Conservation (phyloP, 352 stramenopile genomes). For the Phytopythium delawarense region DNA sequence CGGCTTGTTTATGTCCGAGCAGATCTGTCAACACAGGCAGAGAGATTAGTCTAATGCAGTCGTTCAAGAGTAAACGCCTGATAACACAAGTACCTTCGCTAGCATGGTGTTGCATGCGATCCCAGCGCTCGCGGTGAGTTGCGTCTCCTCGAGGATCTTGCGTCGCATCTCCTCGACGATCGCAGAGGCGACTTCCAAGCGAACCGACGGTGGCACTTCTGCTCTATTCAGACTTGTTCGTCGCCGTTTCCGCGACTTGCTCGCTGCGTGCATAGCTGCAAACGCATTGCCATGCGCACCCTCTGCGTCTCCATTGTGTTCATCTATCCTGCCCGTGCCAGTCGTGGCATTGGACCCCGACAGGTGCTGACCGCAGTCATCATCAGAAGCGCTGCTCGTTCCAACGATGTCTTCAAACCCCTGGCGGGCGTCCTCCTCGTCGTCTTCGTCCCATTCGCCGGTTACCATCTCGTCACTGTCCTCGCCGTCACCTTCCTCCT, state of each 20-base stretch:
- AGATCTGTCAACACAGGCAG: slow-evolving; percentile 57
- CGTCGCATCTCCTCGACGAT: slow-evolving; percentile 84
- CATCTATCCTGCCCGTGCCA: not conserved
- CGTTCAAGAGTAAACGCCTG: not conserved
- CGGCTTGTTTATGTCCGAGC: slow-evolving; percentile 95
- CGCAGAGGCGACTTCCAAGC: slow-evolving; percentile 34
- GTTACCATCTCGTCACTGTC: slow-evolving; percentile 1
- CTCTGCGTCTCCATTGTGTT: not conserved
- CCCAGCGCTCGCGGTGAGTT: slow-evolving; percentile 93
- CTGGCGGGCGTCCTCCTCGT: not conserved
- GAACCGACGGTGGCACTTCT: slow-evolving; percentile 7
- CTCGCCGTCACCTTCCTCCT: not conserved
- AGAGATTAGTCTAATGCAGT: not conserved
- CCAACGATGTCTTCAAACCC: not conserved
- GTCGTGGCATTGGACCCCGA: not conserved
- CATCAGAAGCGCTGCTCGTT: not conserved
- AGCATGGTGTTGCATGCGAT: slow-evolving; percentile 91
- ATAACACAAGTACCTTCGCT: slow-evolving; percentile 71
- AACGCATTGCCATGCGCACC: not conserved
- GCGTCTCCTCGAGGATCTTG: slow-evolving; percentile 79
- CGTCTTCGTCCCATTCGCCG: slow-evolving; percentile 2
- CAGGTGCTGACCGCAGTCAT: not conserved
- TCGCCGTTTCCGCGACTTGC: not conserved
- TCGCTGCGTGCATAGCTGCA: not conserved
- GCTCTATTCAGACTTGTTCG: not conserved